Evolutionary conservation across 805 yeast genomes (phyloP).

Genomic region (Dipodascus albidus): DNA sequence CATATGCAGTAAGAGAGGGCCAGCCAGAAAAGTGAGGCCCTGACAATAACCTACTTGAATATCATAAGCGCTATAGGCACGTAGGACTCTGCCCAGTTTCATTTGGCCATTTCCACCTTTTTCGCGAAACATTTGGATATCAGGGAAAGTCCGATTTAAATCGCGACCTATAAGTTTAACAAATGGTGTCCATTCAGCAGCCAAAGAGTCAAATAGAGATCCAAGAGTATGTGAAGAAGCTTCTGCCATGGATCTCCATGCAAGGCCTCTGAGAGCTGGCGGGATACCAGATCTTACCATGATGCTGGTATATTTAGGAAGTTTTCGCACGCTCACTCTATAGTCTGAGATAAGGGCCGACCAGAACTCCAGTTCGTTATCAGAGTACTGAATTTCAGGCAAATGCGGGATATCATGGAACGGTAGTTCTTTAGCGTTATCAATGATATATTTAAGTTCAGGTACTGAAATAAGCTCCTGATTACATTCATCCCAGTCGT

Average conservation of each 20-base stretch:
- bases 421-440: constrained; percentile 4
- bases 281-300: constrained; percentile 26
- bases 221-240: constrained; percentile 21
- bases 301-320: constrained; percentile 22
- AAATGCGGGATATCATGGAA: constrained; percentile 13
- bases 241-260: constrained; percentile 24
- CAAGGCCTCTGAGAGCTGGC: constrained; percentile 25
- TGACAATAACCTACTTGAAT: constrained; percentile 60
- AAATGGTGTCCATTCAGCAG: constrained; percentile 32
- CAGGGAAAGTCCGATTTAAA: constrained; percentile 49
- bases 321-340: constrained; percentile 18
- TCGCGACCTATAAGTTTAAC: constrained; percentile 42
- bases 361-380: constrained; percentile 25
- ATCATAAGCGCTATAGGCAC: constrained; percentile 54
- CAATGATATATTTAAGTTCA: constrained; percentile 7
- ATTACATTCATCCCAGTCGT: constrained; percentile 2
- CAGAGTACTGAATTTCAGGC: constrained; percentile 1
- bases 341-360: constrained; percentile 24
- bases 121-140: constrained; percentile 35
- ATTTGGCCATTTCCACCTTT: constrained; percentile 31
- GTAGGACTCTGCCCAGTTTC: constrained; percentile 41
- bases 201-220: constrained; percentile 28
- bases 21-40: constrained; percentile 52
- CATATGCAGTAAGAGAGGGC: constrained; percentile 40
- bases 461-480: constrained; percentile 5